Evolutionary conservation across 495 filamentous ascomycete species (phyloP), one percentile per base, ranked within the genome.

Genomic region (Aspergillus indologenus): DNA sequence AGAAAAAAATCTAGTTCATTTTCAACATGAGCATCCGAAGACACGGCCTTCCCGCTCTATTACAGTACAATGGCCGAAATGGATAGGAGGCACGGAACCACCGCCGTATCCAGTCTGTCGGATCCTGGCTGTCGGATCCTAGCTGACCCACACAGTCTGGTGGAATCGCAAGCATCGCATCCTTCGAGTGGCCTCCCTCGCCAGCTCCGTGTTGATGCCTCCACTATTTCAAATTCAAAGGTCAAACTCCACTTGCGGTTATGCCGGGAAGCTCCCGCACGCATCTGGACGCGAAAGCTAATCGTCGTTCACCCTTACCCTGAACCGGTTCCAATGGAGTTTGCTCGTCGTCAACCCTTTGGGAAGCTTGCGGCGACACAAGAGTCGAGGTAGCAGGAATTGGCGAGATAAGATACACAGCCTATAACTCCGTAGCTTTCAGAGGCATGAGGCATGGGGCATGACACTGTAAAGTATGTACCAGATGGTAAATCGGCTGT

Each of bases 71-170:
- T 57, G 57, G 56, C 45, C 45, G 45, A 40, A 40, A 40, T 40
- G 34, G 34, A 40, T 40, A 9, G 34, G 34, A 14, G 12, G 34
- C 34, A 40, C 34, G 34, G 34, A 15, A 40, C 12, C 12, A 40
- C 34, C 34, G 61, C 65, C 51, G 58, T 55, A 64, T 59, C 65
- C 65, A 68, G 62, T 58, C 62, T 65, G 60, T 58, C 65, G 65
- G 65, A 61, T 61, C 57, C 45, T 53, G 21, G 62, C 47, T 62
- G 60, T 58, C 65, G 65, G 65, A 61, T 61, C 57, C 40, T 53
- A 18, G 65, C 47, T 62, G 62, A 68, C 65, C 42, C 42, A 29
- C 53, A 49, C 49, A 12, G 19, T 45, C 18, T 45, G 40, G 54
- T 45, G 57, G 45, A 60, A 60, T 64, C 44, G 49, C 59, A 59